These are phyloP conservation scores for Xylona heveae DNA, from an alignment of 495 filamentous ascomycete species.

Conservation along the genomic window DNA sequence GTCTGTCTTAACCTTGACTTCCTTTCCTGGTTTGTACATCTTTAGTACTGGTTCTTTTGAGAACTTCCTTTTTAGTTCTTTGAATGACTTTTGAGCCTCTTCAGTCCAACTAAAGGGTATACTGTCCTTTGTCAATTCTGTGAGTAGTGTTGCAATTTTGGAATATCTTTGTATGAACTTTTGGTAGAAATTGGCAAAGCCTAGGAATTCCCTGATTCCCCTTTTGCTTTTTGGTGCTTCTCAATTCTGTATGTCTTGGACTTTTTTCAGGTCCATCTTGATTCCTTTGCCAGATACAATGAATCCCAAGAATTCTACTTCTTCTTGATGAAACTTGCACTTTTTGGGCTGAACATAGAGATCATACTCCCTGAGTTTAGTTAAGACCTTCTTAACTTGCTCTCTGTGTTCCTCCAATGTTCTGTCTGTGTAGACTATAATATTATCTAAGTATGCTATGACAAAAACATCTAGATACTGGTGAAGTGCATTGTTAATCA, in stretches of 20 bases:
- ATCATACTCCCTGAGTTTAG: slow-evolving; percentile 6
- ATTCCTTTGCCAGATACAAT: slow-evolving; percentile 10
- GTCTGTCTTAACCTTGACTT: too few relatives aligned
- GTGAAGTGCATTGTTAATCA: background rate
- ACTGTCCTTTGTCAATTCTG: too few relatives aligned
- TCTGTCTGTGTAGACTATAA: background rate
- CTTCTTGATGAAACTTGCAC: slow-evolving; percentile 12
- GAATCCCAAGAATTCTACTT: slow-evolving; percentile 10
- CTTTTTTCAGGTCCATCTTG: slow-evolving; percentile 10
- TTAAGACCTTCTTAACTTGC: slow-evolving; percentile 10
- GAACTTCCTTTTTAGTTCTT: too few relatives aligned
- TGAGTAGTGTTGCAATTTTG: slow-evolving; percentile 5
- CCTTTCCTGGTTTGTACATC: too few relatives aligned
- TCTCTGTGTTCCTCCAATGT: background rate
- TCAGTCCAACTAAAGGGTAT: too few relatives aligned
- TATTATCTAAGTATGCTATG: background rate
- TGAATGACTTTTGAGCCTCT: too few relatives aligned
- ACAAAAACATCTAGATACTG: slow-evolving; percentile 2
- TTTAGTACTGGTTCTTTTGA: too few relatives aligned
- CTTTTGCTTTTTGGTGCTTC: slow-evolving; percentile 7
- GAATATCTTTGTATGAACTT: slow-evolving; percentile 13
- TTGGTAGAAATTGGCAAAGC: slow-evolving; percentile 18
- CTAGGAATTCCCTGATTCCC: slow-evolving; percentile 12
- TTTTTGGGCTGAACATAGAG: slow-evolving; percentile 13
- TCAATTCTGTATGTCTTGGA: slow-evolving; percentile 12